Conservation (phyloP, 331 rosid genomes). For the Telfairia occidentalis region DNA sequence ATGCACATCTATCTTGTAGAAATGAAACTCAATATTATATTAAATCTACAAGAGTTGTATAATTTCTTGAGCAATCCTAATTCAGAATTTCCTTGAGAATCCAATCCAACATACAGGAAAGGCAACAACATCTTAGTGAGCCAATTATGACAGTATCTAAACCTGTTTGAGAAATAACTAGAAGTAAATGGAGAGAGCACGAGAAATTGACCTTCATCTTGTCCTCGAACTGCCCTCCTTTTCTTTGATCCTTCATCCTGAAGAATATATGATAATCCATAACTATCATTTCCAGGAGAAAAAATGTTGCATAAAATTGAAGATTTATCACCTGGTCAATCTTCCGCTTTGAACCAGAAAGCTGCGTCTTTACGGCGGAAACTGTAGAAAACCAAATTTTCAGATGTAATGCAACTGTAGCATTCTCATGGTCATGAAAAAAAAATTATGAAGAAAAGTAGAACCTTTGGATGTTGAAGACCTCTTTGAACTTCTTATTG, state of each 20-base stretch:
- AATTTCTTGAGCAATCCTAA: not conserved
- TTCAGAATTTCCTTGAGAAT: conserved; percentile 6
- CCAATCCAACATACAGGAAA: conserved; percentile 5
- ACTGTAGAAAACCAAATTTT: conserved; percentile 32
- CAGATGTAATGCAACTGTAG: conserved; percentile 9
- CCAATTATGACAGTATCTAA: not conserved
- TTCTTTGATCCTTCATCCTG: conserved; percentile 54
- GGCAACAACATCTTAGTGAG: not conserved
- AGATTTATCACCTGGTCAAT: conserved; percentile 33
- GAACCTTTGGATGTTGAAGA: conserved; percentile 49
- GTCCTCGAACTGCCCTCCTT: conserved; percentile 29
- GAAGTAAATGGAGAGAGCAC: conserved; percentile 18
- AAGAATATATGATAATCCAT: not conserved
- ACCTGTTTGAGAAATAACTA: not conserved
- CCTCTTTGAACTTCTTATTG: conserved; percentile 36
- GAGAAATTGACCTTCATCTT: conserved; percentile 28
- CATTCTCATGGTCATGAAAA: conserved; percentile 11
- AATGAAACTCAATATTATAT: not conserved
- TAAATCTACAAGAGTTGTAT: not conserved
- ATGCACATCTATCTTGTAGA: not conserved
- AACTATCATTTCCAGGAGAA: not conserved
- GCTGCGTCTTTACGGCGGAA: conserved; percentile 40
- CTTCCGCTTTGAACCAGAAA: conserved; percentile 48
- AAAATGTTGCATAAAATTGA: not conserved
- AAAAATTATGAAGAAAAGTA: not conserved